These are phyloP conservation scores for Microcos paniculata DNA, from an alignment of 345 rosid genomes.

Conservation along the genomic window DNA sequence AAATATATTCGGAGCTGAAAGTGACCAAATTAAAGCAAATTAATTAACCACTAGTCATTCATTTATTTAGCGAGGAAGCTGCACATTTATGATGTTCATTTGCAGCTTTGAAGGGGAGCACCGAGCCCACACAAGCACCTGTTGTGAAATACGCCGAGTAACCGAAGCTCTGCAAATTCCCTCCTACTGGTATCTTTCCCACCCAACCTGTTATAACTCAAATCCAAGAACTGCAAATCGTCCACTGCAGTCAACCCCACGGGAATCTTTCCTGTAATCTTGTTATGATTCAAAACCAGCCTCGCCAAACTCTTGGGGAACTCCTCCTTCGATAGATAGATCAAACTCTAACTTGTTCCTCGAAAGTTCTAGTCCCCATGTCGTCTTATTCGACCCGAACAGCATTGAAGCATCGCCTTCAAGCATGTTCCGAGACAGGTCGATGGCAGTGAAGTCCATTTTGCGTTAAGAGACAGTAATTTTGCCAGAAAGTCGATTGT, in stretches of 20 bases:
- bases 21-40: no score
- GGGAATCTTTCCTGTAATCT: conserved; percentile 60
- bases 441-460: conserved; percentile 38
- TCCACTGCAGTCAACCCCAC: conserved; percentile 35
- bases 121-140: conserved; percentile 86
- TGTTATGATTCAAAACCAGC: conserved; percentile 70
- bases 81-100: no score
- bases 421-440: conserved; percentile 64
- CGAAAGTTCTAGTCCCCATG: conserved; percentile 42
- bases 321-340: conserved; percentile 46
- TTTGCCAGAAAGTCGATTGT: conserved; percentile 61
- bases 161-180: conserved; percentile 58
- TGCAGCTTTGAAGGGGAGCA: conserved; percentile 55
- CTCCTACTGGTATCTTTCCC: conserved; percentile 67
- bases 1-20: no score
- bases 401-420: conserved; percentile 63
- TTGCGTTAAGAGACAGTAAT: conserved; percentile 57
- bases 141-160: conserved; percentile 51
- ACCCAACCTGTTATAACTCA: conserved; percentile 76
- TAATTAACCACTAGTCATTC: no score
- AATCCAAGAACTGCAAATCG: conserved; percentile 45
- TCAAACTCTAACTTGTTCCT: conserved; percentile 62
- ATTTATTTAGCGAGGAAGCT: no score
- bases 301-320: conserved; percentile 35
- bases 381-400: conserved; percentile 62